Evolutionary conservation across 176 grass and related monocot genomes (phyloP).

Genomic region (Aegilops bicornis): DNA sequence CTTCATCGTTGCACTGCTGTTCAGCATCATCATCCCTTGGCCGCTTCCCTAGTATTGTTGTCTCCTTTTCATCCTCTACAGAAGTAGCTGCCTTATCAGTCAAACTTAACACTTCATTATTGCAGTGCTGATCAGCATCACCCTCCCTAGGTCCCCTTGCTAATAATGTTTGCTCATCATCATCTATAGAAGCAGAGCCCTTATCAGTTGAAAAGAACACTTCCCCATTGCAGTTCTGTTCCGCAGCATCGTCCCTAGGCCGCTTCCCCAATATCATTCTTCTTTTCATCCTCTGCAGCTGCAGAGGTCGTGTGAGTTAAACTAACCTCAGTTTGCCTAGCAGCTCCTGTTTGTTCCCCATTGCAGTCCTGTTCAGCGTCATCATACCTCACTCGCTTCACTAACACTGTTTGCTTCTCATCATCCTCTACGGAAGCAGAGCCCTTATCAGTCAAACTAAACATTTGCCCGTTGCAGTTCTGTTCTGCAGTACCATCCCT

Average conservation of each 20-base stretch:
- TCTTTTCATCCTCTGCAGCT: constrained; percentile 25
- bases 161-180: not conserved
- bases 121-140: not conserved
- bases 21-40: not conserved
- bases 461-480: not conserved
- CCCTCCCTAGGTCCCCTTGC: not conserved
- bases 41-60: not conserved
- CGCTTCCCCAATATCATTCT: constrained; percentile 43
- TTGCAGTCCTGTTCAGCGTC: constrained; percentile 29
- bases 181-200: not conserved
- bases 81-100: not conserved
- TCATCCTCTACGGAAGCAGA: constrained; percentile 13
- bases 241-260: constrained; percentile 11
- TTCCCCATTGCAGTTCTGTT: constrained; percentile 12
- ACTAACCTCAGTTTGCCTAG: constrained; percentile 33
- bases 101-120: not conserved
- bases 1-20: not conserved
- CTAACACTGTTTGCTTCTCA: constrained; percentile 29
- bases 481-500: not conserved
- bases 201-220: not conserved
- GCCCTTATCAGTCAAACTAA: not conserved
- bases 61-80: constrained; percentile 4
- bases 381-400: constrained; percentile 23
- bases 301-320: constrained; percentile 15
- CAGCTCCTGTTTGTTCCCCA: constrained; percentile 21